These are phyloP conservation scores for Daldinia childiae DNA, from an alignment of 495 filamentous ascomycete genomes.

Conservation along the genomic window DNA sequence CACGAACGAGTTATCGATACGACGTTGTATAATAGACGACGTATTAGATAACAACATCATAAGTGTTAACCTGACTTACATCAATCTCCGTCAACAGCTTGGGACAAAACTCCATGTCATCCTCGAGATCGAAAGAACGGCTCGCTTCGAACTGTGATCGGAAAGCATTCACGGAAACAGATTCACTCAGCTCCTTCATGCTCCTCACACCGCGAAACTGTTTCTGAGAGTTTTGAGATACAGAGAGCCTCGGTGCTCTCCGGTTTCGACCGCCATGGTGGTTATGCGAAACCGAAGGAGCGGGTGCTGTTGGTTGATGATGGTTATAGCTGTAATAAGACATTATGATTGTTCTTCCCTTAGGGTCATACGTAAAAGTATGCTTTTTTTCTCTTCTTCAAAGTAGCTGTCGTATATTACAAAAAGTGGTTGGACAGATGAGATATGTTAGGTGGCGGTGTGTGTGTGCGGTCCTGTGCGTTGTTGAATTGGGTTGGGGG, in stretches of 20 bases:
- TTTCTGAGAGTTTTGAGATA: conserved; percentile 82
- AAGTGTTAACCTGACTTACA: conserved; percentile 68
- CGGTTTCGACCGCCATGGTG: conserved; percentile 89
- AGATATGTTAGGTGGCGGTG: conserved; percentile 45
- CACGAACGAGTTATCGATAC: conserved; percentile 9
- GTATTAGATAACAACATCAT: conserved; percentile 13
- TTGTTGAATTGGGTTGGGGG: conserved; percentile 35
- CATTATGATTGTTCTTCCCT: conserved; percentile 62
- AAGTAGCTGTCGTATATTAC: conserved; percentile 30
- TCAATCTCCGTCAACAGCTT: conserved; percentile 93
- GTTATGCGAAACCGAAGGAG: conserved; percentile 67
- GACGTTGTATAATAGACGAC: conserved; percentile 20
- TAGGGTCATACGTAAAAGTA: conserved; percentile 25
- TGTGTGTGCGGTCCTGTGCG: conserved; percentile 7
- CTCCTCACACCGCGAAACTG: conserved; percentile 84
- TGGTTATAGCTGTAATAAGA: conserved; percentile 80
- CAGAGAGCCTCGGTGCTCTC: conserved; percentile 81
- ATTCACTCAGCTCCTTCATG: conserved; percentile 89
- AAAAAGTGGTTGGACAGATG: conserved; percentile 39
- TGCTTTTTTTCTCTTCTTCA: conserved; percentile 9
- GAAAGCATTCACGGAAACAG: conserved; percentile 75
- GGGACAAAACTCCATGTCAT: conserved; percentile 97
- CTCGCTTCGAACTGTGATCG: conserved; percentile 88
- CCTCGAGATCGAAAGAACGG: conserved; percentile 95
- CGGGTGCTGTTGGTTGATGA: conserved; percentile 68